These are phyloP conservation scores for Candida berthetii DNA, from an alignment of 805 yeast species.

Conservation along the genomic window DNA sequence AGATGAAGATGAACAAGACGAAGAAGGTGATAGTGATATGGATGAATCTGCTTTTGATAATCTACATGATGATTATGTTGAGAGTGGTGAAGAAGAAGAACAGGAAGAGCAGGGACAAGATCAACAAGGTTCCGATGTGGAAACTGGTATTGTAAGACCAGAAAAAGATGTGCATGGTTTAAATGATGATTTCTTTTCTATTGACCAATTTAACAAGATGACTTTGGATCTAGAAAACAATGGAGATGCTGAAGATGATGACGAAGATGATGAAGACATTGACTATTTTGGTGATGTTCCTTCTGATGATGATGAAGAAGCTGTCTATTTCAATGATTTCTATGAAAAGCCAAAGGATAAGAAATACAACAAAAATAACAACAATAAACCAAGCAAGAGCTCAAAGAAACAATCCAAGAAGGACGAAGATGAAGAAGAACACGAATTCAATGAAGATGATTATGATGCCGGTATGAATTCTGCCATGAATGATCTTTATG, in stretches of 20 bases:
- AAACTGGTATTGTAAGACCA: conserved; percentile 19
- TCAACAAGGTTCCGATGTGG: conserved; percentile 20
- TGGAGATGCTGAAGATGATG: conserved; percentile 32
- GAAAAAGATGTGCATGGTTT: conserved; percentile 55
- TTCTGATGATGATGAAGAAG: conserved; percentile 45
- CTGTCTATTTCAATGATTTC: conserved; percentile 58
- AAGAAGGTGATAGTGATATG: conserved; percentile 14
- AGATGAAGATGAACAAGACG: conserved; percentile 9
- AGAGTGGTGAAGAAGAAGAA: conserved; percentile 21
- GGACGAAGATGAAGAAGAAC: conserved; percentile 23
- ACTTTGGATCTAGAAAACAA: conserved; percentile 56
- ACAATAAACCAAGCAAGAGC: too few relatives aligned
- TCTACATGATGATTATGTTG: conserved; percentile 18
- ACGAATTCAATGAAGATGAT: conserved; percentile 47
- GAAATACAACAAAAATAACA: conserved; percentile 2
- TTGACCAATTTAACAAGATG: conserved; percentile 78
- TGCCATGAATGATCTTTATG: conserved; percentile 58
- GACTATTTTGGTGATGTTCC: conserved; percentile 42
- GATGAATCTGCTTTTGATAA: conserved; percentile 10
- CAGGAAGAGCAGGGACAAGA: conserved; percentile 19
- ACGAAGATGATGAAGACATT: conserved; percentile 40
- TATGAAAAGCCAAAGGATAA: conserved; percentile 34
- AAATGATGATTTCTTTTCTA: conserved; percentile 78
- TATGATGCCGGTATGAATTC: conserved; percentile 50
- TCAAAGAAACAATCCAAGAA: conserved; percentile 2